Evolutionary conservation across 352 stramenopile species (phyloP).

Genomic region (Globisporangium sylvaticum): DNA sequence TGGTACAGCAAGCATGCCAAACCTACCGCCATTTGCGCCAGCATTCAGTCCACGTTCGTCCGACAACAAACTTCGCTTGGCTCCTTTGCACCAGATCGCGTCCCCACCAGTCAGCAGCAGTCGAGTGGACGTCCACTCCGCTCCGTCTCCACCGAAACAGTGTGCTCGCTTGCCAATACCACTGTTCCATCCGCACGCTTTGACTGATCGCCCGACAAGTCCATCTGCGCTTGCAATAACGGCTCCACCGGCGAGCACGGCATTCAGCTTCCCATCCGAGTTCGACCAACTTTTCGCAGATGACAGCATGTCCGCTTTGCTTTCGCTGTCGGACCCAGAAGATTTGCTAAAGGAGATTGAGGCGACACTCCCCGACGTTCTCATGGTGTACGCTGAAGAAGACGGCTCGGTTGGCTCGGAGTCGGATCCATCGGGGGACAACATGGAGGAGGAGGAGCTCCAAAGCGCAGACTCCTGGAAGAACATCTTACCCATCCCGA

Average conservation of each 20-base stretch:
- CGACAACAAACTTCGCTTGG: slow-evolving; percentile 26
- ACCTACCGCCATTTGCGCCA: not conserved
- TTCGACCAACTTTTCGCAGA: slow-evolving; percentile 31
- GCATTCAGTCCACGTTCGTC: not conserved
- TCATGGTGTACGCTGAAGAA: slow-evolving; percentile 41
- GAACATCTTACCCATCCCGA: not conserved
- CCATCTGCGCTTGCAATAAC: not conserved
- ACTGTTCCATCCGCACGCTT: not conserved
- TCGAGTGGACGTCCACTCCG: not conserved
- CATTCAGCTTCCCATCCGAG: slow-evolving; percentile 20
- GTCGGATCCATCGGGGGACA: slow-evolving; percentile 67
- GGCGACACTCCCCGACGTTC: slow-evolving; percentile 42
- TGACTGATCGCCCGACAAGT: not conserved
- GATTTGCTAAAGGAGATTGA: slow-evolving; percentile 71
- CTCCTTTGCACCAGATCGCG: slow-evolving; percentile 8
- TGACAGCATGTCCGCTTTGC: slow-evolving; percentile 26
- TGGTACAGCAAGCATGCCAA: not conserved
- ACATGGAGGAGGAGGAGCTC: slow-evolving; percentile 59
- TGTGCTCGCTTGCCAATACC: not conserved
- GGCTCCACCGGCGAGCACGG: not conserved
- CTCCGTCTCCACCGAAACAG: not conserved
- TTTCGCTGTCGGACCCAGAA: slow-evolving; percentile 39
- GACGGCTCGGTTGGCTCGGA: slow-evolving; percentile 58
- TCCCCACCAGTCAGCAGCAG: not conserved
- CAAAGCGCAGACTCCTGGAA: slow-evolving; percentile 15